phyloP scores from a whole-genome alignment of 108 stramenopile species.

The Epithemia pelagica region DNA sequence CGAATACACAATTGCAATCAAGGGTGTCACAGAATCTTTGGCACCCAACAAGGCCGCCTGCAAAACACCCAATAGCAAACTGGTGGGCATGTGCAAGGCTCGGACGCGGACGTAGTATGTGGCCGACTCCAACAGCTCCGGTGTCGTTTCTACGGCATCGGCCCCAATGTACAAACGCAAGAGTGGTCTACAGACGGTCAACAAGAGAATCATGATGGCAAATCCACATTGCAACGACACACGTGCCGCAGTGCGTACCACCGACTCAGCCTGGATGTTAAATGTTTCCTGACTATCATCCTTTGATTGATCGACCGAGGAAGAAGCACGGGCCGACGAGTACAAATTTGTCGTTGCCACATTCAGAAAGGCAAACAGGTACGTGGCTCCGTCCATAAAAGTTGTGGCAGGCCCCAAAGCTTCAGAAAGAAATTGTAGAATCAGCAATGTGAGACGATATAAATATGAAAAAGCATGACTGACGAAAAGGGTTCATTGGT shows the following conservation, averaged over 20 bases:
- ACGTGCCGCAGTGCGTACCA: constrained; percentile 64
- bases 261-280: constrained; percentile 34
- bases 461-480: background rate
- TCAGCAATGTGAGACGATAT: no score
- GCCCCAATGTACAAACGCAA: constrained; percentile 73
- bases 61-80: constrained; percentile 65
- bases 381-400: constrained; percentile 81
- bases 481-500: constrained; percentile 14
- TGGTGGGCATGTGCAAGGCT: constrained; percentile 78
- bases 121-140: constrained; percentile 63
- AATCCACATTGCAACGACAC: constrained; percentile 62
- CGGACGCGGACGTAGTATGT: constrained; percentile 78
- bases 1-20: constrained; percentile 65
- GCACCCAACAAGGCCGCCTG: constrained; percentile 78
- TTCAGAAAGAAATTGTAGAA: background rate
- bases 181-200: constrained; percentile 52
- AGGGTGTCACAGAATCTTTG: constrained; percentile 77
- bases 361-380: constrained; percentile 82
- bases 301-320: constrained; percentile 8
- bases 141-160: constrained; percentile 48
- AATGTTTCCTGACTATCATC: constrained; percentile 8
- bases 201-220: constrained; percentile 57
- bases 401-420: constrained; percentile 76
- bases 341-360: constrained; percentile 86
- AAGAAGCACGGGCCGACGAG: constrained; percentile 53